phyloP scores from a whole-genome alignment of 2,329 filamentous ascomycete genomes.

The Epichloe amarillans region DNA sequence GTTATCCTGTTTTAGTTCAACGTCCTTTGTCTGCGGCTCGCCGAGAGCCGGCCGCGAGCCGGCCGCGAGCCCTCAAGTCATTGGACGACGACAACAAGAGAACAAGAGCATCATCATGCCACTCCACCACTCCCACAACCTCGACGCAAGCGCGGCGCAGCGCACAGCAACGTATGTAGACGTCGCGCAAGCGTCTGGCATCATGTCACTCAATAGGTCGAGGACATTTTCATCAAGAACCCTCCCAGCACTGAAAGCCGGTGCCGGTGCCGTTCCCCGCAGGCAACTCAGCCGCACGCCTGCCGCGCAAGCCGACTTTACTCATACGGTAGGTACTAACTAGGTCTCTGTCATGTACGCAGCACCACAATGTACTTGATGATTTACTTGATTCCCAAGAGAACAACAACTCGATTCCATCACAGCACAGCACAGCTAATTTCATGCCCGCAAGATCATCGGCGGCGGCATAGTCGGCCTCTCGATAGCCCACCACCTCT shows the following conservation, averaged over 20 bases:
- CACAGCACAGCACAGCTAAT: neutral
- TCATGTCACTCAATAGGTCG: slow-evolving; percentile 6
- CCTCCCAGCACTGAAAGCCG: neutral
- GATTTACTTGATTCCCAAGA: neutral
- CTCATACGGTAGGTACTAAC: slow-evolving; percentile 26
- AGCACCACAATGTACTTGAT: neutral
- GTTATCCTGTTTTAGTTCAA: too few relatives aligned
- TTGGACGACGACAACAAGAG: too few relatives aligned
- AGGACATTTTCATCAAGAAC: neutral
- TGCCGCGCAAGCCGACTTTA: slow-evolving; percentile 26
- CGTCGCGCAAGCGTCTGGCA: neutral
- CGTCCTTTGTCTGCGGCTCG: too few relatives aligned
- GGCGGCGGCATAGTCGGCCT: slow-evolving; percentile 61
- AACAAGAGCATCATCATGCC: too few relatives aligned
- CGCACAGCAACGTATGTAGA: too few relatives aligned
- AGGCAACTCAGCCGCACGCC: slow-evolving; percentile 23
- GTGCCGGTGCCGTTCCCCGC: neutral
- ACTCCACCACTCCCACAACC: neutral
- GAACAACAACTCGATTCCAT: too few relatives aligned
- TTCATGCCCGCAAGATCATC: slow-evolving; percentile 28
- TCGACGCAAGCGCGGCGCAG: neutral
- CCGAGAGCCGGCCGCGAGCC: too few relatives aligned
- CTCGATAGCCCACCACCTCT: slow-evolving; percentile 61
- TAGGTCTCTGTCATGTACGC: neutral
- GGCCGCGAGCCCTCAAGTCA: too few relatives aligned